These are phyloP conservation scores for Cytospora piceae DNA, from an alignment of 2,329 filamentous ascomycete genomes.

Conservation along the genomic window DNA sequence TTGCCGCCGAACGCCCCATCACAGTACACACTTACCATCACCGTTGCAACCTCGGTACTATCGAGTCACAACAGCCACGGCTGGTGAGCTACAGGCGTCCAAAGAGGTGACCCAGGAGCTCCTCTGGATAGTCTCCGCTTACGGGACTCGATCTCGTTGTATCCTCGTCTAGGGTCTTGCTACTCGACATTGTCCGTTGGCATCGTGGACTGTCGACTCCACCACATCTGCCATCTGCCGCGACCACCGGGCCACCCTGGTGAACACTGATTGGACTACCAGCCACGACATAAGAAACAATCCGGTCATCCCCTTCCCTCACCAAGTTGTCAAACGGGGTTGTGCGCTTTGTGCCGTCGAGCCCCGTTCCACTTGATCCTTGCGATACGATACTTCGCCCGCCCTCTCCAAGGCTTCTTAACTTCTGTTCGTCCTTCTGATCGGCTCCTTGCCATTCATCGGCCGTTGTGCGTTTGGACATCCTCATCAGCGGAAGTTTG, in stretches of 20 bases:
- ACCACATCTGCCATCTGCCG: slow-evolving; percentile 23
- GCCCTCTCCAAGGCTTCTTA: slow-evolving; percentile 10
- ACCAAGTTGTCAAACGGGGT: slow-evolving; percentile 8
- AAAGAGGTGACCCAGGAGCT: slow-evolving; percentile 6
- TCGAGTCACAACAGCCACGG: slow-evolving; percentile 15
- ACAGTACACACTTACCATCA: slow-evolving; percentile 15
- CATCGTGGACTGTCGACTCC: slow-evolving; percentile 17
- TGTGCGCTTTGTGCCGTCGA: slow-evolving; percentile 19
- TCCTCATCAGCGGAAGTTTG: not conserved
- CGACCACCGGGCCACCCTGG: slow-evolving; percentile 19
- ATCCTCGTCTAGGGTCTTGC: slow-evolving; percentile 11
- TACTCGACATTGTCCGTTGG: slow-evolving; percentile 19
- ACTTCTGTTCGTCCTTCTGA: not conserved
- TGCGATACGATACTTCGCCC: slow-evolving; percentile 16
- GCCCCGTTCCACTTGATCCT: slow-evolving; percentile 15
- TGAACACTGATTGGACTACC: slow-evolving; percentile 19
- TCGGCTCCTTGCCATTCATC: not conserved
- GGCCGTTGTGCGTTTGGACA: not conserved
- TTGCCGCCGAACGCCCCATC: slow-evolving; percentile 14
- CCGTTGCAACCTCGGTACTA: slow-evolving; percentile 20
- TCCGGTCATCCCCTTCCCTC: slow-evolving; percentile 14
- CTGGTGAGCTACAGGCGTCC: slow-evolving; percentile 15
- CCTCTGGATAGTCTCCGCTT: slow-evolving; percentile 7
- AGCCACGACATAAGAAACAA: slow-evolving; percentile 15
- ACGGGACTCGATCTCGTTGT: slow-evolving; percentile 16